phyloP scores from a whole-genome alignment of 768 basidiomycete species.

The Tulasnella sp. region DNA sequence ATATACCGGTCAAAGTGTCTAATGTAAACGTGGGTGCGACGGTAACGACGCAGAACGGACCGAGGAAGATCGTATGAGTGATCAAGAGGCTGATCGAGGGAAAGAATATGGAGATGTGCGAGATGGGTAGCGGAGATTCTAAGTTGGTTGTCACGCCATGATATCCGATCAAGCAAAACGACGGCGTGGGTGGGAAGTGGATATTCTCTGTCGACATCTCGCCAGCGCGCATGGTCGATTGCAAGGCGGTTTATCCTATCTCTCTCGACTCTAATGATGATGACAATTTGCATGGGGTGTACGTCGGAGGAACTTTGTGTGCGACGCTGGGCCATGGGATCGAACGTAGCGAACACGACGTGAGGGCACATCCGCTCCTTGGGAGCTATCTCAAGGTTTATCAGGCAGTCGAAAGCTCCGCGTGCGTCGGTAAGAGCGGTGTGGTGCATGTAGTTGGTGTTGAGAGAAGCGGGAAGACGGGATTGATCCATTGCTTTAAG shows the following conservation, averaged over 20 bases:
- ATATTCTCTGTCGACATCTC: conserved; percentile 18
- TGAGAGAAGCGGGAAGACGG: neutral
- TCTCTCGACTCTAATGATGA: conserved; percentile 13
- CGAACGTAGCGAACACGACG: conserved; percentile 3
- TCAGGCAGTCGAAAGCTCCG: neutral
- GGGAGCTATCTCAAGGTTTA: conserved; percentile 13
- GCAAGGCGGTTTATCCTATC: conserved; percentile 19
- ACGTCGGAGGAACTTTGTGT: conserved; percentile 14
- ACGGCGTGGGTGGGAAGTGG: conserved; percentile 7
- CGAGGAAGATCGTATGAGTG: neutral
- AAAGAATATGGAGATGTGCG: neutral
- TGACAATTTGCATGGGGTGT: conserved; percentile 4
- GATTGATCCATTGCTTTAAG: conserved; percentile 2
- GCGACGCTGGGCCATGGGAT: conserved; percentile 19
- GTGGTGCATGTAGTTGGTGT: conserved; percentile 3
- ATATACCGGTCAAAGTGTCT: neutral
- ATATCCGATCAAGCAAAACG: conserved; percentile 15
- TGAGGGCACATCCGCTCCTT: conserved; percentile 18
- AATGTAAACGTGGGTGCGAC: neutral
- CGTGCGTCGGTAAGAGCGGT: neutral
- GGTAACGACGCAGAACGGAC: conserved; percentile 14
- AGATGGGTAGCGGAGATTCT: conserved; percentile 11
- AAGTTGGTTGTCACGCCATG: conserved; percentile 18
- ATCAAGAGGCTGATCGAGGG: neutral
- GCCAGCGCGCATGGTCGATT: neutral